A percentile compares a stretch with the other conserved stretches of the same genome.
phyloP scores from a whole-genome alignment of 352 stramenopile species.

The Globisporangium canariense region DNA sequence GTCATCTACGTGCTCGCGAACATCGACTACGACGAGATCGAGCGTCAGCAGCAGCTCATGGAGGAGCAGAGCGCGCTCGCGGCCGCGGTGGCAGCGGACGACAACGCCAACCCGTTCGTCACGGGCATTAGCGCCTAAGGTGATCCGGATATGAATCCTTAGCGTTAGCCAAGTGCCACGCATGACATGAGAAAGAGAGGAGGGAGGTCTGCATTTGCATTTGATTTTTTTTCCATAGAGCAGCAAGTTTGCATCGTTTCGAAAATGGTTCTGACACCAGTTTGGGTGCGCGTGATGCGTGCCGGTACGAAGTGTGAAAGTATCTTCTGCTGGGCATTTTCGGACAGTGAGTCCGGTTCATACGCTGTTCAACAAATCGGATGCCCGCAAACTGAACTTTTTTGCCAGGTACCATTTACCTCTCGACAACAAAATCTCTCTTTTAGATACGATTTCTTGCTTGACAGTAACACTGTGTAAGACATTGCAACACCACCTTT shows the following conservation, averaged over 20 bases:
- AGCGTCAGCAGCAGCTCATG: slow-evolving; percentile 81
- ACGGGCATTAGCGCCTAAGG: slow-evolving; percentile 18
- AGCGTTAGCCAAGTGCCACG: not conserved
- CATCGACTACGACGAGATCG: slow-evolving; percentile 89
- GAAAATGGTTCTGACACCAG: no score
- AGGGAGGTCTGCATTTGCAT: not conserved
- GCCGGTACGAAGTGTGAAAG: no score
- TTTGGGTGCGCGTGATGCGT: no score
- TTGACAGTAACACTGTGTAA: not conserved
- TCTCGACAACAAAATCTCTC: no score
- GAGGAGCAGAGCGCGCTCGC: slow-evolving; percentile 41
- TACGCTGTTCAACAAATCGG: no score
- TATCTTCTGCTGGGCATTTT: no score
- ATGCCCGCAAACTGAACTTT: no score
- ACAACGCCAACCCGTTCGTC: slow-evolving; percentile 14
- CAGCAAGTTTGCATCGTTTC: no score
- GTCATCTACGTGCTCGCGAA: slow-evolving; percentile 88
- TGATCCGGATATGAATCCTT: not conserved
- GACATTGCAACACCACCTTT: no score
- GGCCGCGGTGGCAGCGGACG: slow-evolving; percentile 18
- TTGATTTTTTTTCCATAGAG: slow-evolving; percentile 3
- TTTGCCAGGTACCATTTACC: no score
- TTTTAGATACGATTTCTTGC: not conserved
- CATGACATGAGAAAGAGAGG: not conserved
- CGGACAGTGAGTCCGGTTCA: no score